Conservation (phyloP, 2,329 filamentous ascomycete species). For the Bimuria novae-zelandiae region DNA sequence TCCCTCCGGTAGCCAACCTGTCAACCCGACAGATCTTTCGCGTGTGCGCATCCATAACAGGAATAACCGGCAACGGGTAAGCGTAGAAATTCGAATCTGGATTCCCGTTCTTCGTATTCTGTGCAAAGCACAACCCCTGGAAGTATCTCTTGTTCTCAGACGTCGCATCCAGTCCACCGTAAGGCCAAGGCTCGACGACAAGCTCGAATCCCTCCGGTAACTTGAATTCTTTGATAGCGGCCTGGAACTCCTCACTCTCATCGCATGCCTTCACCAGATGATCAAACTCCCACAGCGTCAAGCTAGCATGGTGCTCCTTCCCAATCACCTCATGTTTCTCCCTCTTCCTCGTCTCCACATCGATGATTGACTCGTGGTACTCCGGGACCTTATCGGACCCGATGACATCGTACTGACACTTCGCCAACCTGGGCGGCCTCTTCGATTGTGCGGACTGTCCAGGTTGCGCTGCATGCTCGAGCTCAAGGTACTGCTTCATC, state of each 20-base stretch:
- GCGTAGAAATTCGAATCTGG: conserved; percentile 48
- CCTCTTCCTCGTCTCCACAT: conserved; percentile 50
- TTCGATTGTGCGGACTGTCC: conserved; percentile 47
- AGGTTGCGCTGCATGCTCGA: conserved; percentile 50
- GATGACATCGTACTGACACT: conserved; percentile 62
- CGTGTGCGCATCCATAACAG: conserved; percentile 44
- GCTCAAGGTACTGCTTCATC: conserved; percentile 54
- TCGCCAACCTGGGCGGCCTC: conserved; percentile 56
- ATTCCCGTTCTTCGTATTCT: conserved; percentile 52
- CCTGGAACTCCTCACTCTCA: conserved; percentile 57
- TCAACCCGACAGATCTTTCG: conserved; percentile 44
- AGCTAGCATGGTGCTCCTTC: conserved; percentile 53
- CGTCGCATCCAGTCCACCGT: conserved; percentile 56
- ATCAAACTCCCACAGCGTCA: conserved; percentile 51
- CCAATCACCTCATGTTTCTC: conserved; percentile 54
- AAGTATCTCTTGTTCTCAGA: conserved; percentile 58
- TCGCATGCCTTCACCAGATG: conserved; percentile 52
- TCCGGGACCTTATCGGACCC: conserved; percentile 56
- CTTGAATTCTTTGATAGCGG: conserved; percentile 56
- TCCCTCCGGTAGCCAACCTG: conserved; percentile 44
- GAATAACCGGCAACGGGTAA: conserved; percentile 45
- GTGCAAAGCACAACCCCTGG: conserved; percentile 60
- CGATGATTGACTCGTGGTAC: conserved; percentile 60
- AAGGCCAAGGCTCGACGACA: conserved; percentile 61
- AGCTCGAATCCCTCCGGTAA: conserved; percentile 61